Evolutionary conservation across 1,139 yeast species (phyloP).

Genomic region (Scheffersomyces segobiensis): DNA sequence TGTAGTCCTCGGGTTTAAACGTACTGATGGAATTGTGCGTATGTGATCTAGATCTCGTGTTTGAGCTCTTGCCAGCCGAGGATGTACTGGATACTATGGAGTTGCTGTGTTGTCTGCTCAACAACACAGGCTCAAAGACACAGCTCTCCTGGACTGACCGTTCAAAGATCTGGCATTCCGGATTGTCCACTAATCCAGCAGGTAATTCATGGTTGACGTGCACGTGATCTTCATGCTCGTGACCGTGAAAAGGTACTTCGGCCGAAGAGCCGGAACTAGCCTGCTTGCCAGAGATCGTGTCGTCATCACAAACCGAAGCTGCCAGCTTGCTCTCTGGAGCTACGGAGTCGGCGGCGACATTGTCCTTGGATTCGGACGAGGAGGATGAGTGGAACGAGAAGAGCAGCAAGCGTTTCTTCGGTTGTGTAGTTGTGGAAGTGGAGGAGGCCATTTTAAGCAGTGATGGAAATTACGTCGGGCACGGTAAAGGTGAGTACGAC

Average conservation of each 20-base stretch:
- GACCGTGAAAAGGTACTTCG: background rate
- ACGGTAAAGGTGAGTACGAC: background rate
- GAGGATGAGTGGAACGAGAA: constrained; percentile 8
- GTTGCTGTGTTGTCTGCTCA: constrained; percentile 5
- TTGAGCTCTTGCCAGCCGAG: constrained; percentile 8
- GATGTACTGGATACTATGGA: constrained; percentile 2
- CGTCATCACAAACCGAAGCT: background rate
- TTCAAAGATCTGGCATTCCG: constrained; percentile 56
- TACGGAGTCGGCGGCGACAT: background rate
- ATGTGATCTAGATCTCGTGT: constrained; percentile 24
- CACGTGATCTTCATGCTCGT: background rate
- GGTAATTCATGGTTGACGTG: constrained; percentile 4
- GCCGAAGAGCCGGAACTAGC: background rate
- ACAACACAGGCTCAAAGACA: constrained; percentile 12
- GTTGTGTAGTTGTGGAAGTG: background rate
- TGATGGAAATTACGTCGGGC: background rate
- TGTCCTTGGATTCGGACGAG: constrained; percentile 1
- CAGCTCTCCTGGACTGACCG: constrained; percentile 57
- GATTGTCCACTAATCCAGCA: constrained; percentile 37
- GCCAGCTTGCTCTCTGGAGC: background rate
- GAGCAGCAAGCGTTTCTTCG: constrained; percentile 11
- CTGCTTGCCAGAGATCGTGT: background rate
- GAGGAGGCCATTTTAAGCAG: background rate
- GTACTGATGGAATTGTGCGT: constrained; percentile 29
- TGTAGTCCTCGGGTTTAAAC: constrained; percentile 58